Evolutionary conservation across 2,329 filamentous ascomycete species (phyloP), one percentile per base, ranked within the genome.

Genomic region (Mycocentrospora acerina): DNA sequence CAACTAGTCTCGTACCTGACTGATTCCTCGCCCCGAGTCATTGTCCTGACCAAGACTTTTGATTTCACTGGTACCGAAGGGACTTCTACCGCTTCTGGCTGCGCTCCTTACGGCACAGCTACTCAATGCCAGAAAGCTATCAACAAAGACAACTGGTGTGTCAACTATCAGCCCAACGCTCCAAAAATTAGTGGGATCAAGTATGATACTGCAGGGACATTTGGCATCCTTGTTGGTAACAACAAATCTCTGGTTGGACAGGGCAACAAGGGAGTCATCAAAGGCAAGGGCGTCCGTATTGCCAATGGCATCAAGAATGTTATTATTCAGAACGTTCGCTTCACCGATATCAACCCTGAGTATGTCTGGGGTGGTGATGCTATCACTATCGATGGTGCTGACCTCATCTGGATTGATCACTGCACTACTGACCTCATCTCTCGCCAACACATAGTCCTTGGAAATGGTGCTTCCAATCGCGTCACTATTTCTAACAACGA

Each of bases 401-500:
- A 57, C 31, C 40, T 56, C 6, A 31, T 57, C 48, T 57, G 55
- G 52, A 51, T 57, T 19, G 55, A 60, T 39, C 59, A 63, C 42
- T 40, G 48, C 28, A 63, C 77, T 64, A 78, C 76, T 33, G 78
- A 77, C 35, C 72, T 76, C 29, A 77, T 81, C 48, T 78, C 77
- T 36, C 78, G 80, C 29, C 79, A 82, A 62, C 76, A 81, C 68
- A 76, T 81, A 33, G 80, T 82, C 33, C 72, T 79, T 33, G 80
- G 80, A 43, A 75, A 72, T 57, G 55, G 60, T 3, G 72, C 77
- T 34, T 74, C 72, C 52, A 73, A 72, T 59, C 76, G 76, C 29
- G 75, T 83, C 14, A 80, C 78, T 18, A 74, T 83, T 59, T 78
- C 79, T 51, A 82, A 83, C 73, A 71, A 59, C 65, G 75, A 79